Evolutionary conservation across 345 rosid species (phyloP).

Genomic region (Viola odorata): DNA sequence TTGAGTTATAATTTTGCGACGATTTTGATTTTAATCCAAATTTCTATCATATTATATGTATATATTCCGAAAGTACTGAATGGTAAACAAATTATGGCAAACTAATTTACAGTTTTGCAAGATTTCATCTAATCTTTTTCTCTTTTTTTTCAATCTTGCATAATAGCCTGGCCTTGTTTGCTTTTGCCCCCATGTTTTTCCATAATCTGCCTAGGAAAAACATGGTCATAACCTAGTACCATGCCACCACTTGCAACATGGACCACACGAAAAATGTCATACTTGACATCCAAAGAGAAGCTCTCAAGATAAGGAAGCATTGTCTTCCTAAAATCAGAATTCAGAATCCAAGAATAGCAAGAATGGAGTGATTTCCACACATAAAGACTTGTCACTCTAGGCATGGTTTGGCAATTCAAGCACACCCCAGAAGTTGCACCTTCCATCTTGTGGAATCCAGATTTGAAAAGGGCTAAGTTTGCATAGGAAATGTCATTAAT

Average conservation of each 20-base stretch:
- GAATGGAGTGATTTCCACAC: slow-evolving; percentile 42
- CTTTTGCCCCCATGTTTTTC: slow-evolving; percentile 15
- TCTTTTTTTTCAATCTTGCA: slow-evolving; percentile 13
- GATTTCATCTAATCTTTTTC: background rate
- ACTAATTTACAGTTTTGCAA: background rate
- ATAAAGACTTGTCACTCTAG: slow-evolving; percentile 29
- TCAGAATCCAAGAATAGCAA: slow-evolving; percentile 50
- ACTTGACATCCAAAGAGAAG: slow-evolving; percentile 28
- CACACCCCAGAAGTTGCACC: slow-evolving; percentile 51
- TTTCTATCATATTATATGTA: too few relatives aligned
- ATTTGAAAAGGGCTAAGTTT: slow-evolving; percentile 41
- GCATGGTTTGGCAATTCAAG: slow-evolving; percentile 26
- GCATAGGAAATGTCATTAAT: slow-evolving; percentile 32
- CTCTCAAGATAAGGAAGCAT: slow-evolving; percentile 30
- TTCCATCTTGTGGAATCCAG: slow-evolving; percentile 37
- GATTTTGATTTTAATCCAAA: too few relatives aligned
- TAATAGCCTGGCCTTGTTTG: slow-evolving; percentile 11
- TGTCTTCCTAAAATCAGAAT: slow-evolving; percentile 25
- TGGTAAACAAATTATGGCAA: background rate
- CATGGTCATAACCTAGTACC: slow-evolving; percentile 2
- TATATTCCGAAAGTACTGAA: too few relatives aligned
- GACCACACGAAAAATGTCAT: slow-evolving; percentile 45
- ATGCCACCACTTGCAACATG: slow-evolving; percentile 32
- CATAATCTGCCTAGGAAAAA: slow-evolving; percentile 5
- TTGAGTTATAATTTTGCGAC: too few relatives aligned